Evolutionary conservation across 78 protist genomes (phyloP), one percentile per base, ranked within the genome.

Genomic region (Isochrysis galbana): DNA sequence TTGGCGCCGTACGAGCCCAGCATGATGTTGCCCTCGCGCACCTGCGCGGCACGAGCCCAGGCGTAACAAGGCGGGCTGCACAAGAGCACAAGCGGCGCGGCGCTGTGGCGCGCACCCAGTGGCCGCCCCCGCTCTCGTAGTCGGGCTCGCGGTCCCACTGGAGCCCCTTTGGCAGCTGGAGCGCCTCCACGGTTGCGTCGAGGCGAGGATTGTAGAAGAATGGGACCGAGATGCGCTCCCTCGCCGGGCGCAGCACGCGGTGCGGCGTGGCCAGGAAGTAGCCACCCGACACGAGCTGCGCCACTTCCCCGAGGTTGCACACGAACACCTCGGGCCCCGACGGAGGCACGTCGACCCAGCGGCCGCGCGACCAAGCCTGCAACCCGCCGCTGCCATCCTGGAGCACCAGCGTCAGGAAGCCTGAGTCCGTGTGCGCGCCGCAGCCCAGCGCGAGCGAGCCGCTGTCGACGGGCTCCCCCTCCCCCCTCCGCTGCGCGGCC

Each of bases 171-270:
- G 47, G 46, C 44, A 77, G 44, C 84, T 23, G 23, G n/a, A 61
- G 23, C 2, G 74, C 29, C n/a, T 61, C 74, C 19, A 61, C 10
- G 1, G 1, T 0, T 21, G 90, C 90, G 26, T 29, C 41, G 36
- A 86, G 90, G 36, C 22, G 2, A 0, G 90, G 90, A 72, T 86
- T 86, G 90, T 23, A 86, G 46, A 86, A 86, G 74, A 86, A 86
- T 38, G 90, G 90, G 1, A 51, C n/a, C 29, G 90, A 86, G 21
- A 48, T 21, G 38, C 88, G 54, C 34, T 32, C 23, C 48, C n/a
- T 7, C 32, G 47, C 36, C 26, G 19, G 1, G 0, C 29, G 25
- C 25, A 41, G 3, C 17, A 80, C 88, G 39, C 88, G 88, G 55
- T 80, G 88, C 47, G 51, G 48, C 55, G 88, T 80, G 5, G 88